phyloP scores from a whole-genome alignment of 2,329 filamentous ascomycete genomes.

The Cadophora sp. region DNA sequence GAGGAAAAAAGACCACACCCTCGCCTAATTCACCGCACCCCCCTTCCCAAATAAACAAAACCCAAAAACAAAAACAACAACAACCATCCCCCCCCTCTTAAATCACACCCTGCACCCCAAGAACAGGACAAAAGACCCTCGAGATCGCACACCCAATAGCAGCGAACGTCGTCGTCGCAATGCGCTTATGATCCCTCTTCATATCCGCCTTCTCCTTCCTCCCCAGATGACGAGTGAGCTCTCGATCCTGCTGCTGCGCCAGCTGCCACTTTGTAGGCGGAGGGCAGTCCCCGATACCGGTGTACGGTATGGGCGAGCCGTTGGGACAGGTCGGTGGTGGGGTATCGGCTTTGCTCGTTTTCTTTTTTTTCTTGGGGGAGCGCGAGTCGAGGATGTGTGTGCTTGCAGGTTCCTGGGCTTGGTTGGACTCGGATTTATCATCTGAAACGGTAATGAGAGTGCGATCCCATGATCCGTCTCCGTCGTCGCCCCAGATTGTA shows the following conservation, averaged over 20 bases:
- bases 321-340: background rate
- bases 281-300: background rate
- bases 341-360: background rate
- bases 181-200: constrained; percentile 4
- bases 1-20: too few species aligned
- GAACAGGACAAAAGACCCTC: background rate
- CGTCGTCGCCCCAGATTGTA: too few species aligned
- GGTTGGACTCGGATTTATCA: too few species aligned
- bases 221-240: background rate
- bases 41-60: background rate
- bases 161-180: constrained; percentile 2
- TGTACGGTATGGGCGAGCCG: background rate
- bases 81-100: background rate
- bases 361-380: background rate
- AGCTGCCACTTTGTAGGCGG: background rate
- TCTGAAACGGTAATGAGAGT: too few species aligned
- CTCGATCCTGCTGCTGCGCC: background rate
- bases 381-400: background rate
- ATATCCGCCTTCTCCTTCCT: constrained; percentile 10
- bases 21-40: background rate
- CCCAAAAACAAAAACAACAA: background rate
- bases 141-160: background rate
- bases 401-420: too few species aligned
- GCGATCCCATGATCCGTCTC: too few species aligned
- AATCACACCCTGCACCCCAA: background rate